Evolutionary conservation across 2,329 filamentous ascomycete genomes (phyloP).

Genomic region (Mariannaea sp.): DNA sequence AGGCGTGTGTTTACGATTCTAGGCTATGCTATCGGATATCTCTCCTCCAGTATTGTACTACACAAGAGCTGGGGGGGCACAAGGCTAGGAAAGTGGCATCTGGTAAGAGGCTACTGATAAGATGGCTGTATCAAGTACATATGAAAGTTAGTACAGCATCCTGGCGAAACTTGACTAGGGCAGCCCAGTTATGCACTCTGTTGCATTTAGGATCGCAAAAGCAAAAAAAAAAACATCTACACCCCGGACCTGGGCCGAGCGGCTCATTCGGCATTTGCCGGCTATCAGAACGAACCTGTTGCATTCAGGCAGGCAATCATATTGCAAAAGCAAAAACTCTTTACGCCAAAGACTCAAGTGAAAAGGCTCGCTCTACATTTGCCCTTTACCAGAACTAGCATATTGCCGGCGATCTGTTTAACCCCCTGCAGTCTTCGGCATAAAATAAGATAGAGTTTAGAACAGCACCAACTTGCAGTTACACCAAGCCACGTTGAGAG

Average conservation of each 20-base stretch:
- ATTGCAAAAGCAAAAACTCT: too few relatives aligned
- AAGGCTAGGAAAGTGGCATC: not conserved
- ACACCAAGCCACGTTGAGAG: conserved; percentile 3
- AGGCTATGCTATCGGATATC: conserved; percentile 7
- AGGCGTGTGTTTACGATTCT: not conserved
- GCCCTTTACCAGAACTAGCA: not conserved
- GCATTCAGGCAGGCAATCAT: too few relatives aligned
- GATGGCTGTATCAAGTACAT: not conserved
- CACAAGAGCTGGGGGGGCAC: not conserved
- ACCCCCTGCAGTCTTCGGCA: not conserved
- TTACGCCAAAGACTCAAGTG: too few relatives aligned
- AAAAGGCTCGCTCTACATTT: too few relatives aligned
- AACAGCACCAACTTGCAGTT: too few relatives aligned
- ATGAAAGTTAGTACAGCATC: not conserved
- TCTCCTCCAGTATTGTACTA: not conserved
- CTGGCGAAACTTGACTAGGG: not conserved
- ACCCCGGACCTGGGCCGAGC: not conserved
- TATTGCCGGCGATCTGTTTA: not conserved
- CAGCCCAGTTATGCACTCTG: not conserved
- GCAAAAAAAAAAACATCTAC: not conserved
- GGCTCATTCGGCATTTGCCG: not conserved
- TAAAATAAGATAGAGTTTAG: not conserved
- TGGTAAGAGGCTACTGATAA: not conserved
- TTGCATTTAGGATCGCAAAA: not conserved
- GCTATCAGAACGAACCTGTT: too few relatives aligned